Percentiles rank a stretch among this genome's conserved stretches.
Evolutionary conservation across 1,284 basidiomycete genomes (phyloP).

Genomic region (Apiotrichum mycotoxinovorans): DNA sequence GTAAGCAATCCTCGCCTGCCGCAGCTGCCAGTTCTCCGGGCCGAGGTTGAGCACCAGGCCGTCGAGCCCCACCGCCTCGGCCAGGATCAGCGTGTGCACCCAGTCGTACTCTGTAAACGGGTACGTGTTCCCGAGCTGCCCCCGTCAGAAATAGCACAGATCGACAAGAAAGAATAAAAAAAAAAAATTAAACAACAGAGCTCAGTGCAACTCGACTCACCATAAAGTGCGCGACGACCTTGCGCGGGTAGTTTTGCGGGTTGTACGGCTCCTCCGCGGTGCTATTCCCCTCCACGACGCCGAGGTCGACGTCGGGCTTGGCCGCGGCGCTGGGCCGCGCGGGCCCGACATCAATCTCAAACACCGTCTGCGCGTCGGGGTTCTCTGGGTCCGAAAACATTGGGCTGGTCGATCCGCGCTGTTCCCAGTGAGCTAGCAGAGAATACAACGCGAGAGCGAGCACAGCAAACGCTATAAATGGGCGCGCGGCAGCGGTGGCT

Average conservation of each 20-base stretch:
- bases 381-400: slow-evolving; percentile 2
- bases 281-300: not conserved
- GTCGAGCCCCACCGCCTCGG: slow-evolving; percentile 43
- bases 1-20: slow-evolving; percentile 42
- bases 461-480: slow-evolving; percentile 12
- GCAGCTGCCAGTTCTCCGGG: slow-evolving; percentile 46
- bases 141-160: too few species aligned
- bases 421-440: slow-evolving; percentile 22
- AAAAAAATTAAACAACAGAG: too few species aligned
- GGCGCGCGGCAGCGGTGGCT: slow-evolving; percentile 6
- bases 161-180: not conserved
- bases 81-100: slow-evolving; percentile 40
- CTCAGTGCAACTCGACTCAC: slow-evolving; percentile 22
- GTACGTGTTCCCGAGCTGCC: slow-evolving; percentile 49
- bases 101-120: slow-evolving; percentile 44
- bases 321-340: not conserved
- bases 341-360: slow-evolving; percentile 6
- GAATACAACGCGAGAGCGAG: slow-evolving; percentile 15
- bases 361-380: not conserved
- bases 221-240: slow-evolving; percentile 51
- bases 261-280: not conserved
- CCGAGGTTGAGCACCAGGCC: slow-evolving; percentile 50
- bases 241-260: slow-evolving; percentile 1
- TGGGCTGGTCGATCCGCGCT: slow-evolving; percentile 6
- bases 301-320: not conserved